Base-by-base conservation (phyloP, 1,139 yeast species). In the Scheffersomyces lignicola region DNA sequence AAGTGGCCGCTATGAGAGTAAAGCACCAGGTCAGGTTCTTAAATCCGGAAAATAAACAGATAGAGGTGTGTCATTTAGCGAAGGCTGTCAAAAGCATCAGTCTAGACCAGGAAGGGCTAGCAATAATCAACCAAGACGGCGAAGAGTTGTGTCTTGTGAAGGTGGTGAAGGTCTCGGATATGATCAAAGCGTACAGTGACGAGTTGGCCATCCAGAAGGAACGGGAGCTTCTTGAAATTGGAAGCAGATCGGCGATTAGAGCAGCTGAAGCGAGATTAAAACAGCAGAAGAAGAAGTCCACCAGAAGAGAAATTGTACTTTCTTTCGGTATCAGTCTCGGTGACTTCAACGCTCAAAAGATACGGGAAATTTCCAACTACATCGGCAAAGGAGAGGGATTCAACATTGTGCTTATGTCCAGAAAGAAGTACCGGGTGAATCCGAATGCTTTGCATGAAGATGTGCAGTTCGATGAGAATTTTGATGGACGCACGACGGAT, bases 281-380 rank as follows among this genome's bases (percentile, higher is more conserved):
- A 31, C 58, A 58, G 2, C 69, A 63, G 33, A 60, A 56, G 53
- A 69, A 65, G 42, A 63, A 61, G 38, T 56, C 66, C 2, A 60
- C 71, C 3, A 52, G 62, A n/a, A 69, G 64, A 41, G 44, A 57
- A 5, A 43, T 69, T 18, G 49, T 57, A 5, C 45, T 69, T 7
- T 54, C 60, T 15, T 70, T 75, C 75, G 55, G 56, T 33, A 69
- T 70, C 28, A 65, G 67, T 40, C 39, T 55, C 12, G 56, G 68
- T 28, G 76, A 70, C 48, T 59, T 70, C 43, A 52, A 48, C 28
- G 54, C 60, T 38, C 76, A 70, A 41, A 70, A 69, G 44, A 50
- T 40, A 27, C 45, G 49, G 4, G 76, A 69, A 42, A 62, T 70
- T 17, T 42, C 46, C 32, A 58, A 57, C 17, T 43, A 60, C n/a